Evolutionary conservation across 2,329 filamentous ascomycete species (phyloP), one percentile per base, ranked within the genome.

Genomic region (Talaromyces sp.): DNA sequence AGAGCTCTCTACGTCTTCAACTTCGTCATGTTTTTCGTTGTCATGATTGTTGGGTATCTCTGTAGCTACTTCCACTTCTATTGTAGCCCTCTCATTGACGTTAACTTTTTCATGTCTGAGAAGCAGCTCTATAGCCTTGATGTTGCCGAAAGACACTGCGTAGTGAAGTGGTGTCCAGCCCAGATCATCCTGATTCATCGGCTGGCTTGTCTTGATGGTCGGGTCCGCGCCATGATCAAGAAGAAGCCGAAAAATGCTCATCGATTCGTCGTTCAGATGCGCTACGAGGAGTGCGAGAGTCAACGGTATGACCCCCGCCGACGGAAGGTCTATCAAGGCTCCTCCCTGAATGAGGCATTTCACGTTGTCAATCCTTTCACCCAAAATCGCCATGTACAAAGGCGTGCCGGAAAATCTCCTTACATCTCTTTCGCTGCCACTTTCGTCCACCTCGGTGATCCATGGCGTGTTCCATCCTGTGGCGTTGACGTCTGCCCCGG

Each of bases 141-240:
- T 56, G 33, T 37, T 39, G 11, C 16, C 18, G 1, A 25, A 56
- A 25, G 6, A 6, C n/a, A 33, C 52, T 40, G 52, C 52, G 11
- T 25, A 56, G 40, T 56, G 52, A 23, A 56, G 52, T n/a, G 33
- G 33, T 28, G 33, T 25, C 52, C 52, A 39, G 33, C 52, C 31
- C 35, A 5, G 5, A 56, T 25, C 33, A n/a, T 8, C 5, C 9
- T 21, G 4, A 2, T 16, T 5, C 31, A n/a, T 16, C 14, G n/a
- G 28, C 6, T 12, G 0, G 18, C n/a, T 35, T 21, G 33, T 37
- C n/a, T 56, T 39, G 9, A 11, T 12, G n/a, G n/a, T 56, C 12
- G 35, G 11, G 12, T 56, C 52, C n/a, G 52, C 52, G 33, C 52
- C 52, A 33, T 56, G 35, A 40, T 56, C 33, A 39, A 56, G 52